Evolutionary conservation across 805 yeast species (phyloP).

Genomic region (Hagleromyces aurorensis): DNA sequence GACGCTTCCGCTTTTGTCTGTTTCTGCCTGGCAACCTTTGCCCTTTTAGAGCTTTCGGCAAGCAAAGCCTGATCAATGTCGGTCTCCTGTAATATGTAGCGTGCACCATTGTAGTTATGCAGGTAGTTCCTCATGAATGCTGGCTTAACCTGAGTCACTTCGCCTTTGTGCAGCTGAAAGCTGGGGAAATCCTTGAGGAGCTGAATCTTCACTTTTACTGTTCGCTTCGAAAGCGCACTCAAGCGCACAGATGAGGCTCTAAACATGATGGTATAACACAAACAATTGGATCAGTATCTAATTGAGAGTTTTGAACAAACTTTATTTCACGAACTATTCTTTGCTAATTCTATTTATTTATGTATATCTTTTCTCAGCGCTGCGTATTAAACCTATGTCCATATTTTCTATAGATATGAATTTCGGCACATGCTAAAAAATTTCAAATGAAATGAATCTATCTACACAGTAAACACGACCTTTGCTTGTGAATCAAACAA

Average conservation of each 20-base stretch:
- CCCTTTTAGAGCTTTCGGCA: too few relatives aligned
- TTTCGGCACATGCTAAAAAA: too few relatives aligned
- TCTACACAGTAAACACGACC: too few relatives aligned
- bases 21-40: constrained; percentile 5
- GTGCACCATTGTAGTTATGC: constrained; percentile 66
- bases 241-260: constrained; percentile 33
- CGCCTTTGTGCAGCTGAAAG: constrained; percentile 56
- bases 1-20: constrained; percentile 2
- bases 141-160: constrained; percentile 67
- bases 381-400: too few relatives aligned
- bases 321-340: too few relatives aligned
- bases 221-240: constrained; percentile 43
- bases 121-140: constrained; percentile 75
- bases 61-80: constrained; percentile 20
- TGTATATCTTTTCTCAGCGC: too few relatives aligned
- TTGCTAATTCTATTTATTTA: too few relatives aligned
- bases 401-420: too few relatives aligned
- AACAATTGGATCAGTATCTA: not conserved
- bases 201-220: constrained; percentile 60
- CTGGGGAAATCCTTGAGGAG: constrained; percentile 58
- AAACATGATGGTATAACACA: constrained; percentile 12
- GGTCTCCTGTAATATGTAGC: constrained; percentile 41
- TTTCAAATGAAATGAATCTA: too few relatives aligned
- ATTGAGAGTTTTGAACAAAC: too few relatives aligned
- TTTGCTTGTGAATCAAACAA: too few relatives aligned